Evolutionary conservation across 129 eudicot species (phyloP).

Genomic region (Ambrosia artemisiifolia): DNA sequence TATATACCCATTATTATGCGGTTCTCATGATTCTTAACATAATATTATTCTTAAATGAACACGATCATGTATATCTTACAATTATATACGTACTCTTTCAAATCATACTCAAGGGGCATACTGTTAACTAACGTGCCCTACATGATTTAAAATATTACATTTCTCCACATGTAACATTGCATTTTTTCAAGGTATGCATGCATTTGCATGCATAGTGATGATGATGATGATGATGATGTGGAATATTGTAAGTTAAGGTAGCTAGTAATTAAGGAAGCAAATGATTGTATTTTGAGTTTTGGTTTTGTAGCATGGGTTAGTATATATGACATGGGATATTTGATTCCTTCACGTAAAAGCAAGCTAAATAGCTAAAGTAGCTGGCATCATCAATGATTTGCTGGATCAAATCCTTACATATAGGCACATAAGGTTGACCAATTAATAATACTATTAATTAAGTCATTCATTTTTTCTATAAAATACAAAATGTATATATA

Average conservation of each 20-base stretch:
- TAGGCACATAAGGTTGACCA: conserved; percentile 26
- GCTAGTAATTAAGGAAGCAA: conserved; percentile 23
- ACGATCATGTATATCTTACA: too few species aligned
- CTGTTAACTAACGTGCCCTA: background rate
- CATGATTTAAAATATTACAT: background rate
- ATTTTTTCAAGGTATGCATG: conserved; percentile 3
- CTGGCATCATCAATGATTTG: conserved; percentile 33
- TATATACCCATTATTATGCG: too few species aligned
- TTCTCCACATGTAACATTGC: background rate
- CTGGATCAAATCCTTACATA: conserved; percentile 31
- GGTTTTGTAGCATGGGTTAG: conserved; percentile 25
- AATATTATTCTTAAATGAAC: too few species aligned
- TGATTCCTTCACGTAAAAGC: conserved; percentile 37
- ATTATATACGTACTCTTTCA: too few species aligned
- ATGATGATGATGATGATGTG: conserved; percentile 10
- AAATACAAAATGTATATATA: conserved; percentile 7
- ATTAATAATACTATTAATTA: background rate
- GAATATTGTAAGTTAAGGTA: conserved; percentile 27
- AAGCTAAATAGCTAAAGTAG: conserved; percentile 30
- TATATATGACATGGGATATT: conserved; percentile 30
- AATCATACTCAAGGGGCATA: background rate
- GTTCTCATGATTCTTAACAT: too few species aligned
- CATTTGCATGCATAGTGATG: conserved; percentile 16
- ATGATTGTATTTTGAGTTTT: conserved; percentile 25
- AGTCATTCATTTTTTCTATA: background rate